Base-by-base conservation (phyloP, 345 rosid genomes). In the Lepidium aucheri region DNA sequence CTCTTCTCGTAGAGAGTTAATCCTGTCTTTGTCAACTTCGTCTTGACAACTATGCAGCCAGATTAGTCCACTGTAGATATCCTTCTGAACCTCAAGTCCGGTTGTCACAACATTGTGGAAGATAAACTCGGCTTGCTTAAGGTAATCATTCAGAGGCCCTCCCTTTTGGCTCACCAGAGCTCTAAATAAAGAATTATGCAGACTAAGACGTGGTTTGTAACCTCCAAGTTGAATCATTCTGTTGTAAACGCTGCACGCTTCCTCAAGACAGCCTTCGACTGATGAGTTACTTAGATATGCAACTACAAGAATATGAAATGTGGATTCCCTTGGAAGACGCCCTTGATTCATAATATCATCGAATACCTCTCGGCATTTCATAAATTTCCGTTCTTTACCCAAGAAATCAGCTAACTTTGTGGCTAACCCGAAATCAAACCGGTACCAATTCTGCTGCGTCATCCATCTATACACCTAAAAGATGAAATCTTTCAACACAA, bases 171-270 rank as follows among this genome's bases (percentile, higher is more conserved):
- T 75, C 10, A 86, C 68, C 55, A 93, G 72, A 61, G 90, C 91
- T 82, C 82, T 78, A 74, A 93, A 90, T 10, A 93, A 85, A 32
- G 91, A 79, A 63, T 88, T 88, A 60, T 90, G 95, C 78, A 93
- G 75, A 64, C 83, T 81, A 45, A 85, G 85, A 53, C 66, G 81
- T 5, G 97, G 97, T 67, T 24, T 63, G 57, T 86, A 88, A 42
- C 96, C 99, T 72, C 97, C 99, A 60, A 88, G 76, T 69, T 90
- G 97, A 80, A 90, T 78, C 99, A 90, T 93, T 26, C 86, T 84
- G 54, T 86, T 93, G 79, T 88, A 94, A 76, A 90, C 81, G 36
- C 73, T 16, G 40, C 96, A 94, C 10, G 96, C 97, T 75, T 90
- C 99, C 15, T 83, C 85, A 17, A 90, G 59, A 57, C 88, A 82